phyloP scores from a whole-genome alignment of 257 asterid genomes.

The Fraxinus cuspidata region DNA sequence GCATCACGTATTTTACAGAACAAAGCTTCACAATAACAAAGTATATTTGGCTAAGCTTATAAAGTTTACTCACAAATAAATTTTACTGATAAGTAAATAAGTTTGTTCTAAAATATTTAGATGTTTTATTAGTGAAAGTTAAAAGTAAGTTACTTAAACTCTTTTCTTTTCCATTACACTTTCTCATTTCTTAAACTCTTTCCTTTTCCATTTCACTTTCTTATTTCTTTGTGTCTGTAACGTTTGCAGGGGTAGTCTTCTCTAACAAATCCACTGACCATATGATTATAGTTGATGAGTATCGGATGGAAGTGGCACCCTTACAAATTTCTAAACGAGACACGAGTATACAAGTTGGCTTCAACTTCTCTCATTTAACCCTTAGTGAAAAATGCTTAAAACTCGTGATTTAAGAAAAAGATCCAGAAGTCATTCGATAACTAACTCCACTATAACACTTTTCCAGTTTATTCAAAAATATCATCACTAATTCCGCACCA shows the following conservation, averaged over 20 bases:
- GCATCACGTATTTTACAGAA: neutral
- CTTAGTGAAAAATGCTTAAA: too few species aligned
- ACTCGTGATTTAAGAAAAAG: neutral
- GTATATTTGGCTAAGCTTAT: neutral
- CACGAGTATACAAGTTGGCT: neutral
- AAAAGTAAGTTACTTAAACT: too few species aligned
- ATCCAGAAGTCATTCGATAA: neutral
- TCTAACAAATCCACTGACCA: too few species aligned
- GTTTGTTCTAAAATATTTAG: neutral
- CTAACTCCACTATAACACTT: neutral
- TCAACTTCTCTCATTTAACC: too few species aligned
- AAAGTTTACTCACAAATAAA: neutral
- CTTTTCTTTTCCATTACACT: neutral
- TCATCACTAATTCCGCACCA: neutral
- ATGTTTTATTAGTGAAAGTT: too few species aligned
- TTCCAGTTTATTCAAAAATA: neutral
- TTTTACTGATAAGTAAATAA: neutral
- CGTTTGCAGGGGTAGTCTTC: too few species aligned
- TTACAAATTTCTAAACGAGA: neutral
- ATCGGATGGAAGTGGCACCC: neutral
- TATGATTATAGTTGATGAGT: neutral
- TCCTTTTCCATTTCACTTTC: too few species aligned
- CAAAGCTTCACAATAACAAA: neutral
- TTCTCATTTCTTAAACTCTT: too few species aligned
- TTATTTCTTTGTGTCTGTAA: too few species aligned